Conservation (phyloP, 768 basidiomycete genomes). For the Mycena maculata region DNA sequence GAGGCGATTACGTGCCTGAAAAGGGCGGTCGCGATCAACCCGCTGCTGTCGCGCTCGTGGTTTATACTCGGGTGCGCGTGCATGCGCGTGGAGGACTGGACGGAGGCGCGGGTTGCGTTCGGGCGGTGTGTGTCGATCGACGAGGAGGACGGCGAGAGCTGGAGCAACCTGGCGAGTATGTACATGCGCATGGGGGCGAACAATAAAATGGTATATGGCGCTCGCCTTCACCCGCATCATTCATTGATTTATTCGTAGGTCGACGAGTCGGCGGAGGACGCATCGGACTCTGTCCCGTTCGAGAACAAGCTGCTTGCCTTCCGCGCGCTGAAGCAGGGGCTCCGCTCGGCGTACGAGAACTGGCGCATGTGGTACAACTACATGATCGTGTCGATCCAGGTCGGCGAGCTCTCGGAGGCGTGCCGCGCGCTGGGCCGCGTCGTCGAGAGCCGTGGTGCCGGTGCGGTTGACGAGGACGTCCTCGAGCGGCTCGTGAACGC, state of each 20-base stretch:
- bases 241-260: constrained; percentile 33
- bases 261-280: constrained; percentile 40
- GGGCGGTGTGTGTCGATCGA: constrained; percentile 89
- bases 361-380: constrained; percentile 99
- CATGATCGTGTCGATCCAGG: constrained; percentile 92
- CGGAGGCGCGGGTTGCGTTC: constrained; percentile 85
- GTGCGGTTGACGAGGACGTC: constrained; percentile 85
- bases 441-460: constrained; percentile 78
- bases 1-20: constrained; percentile 75
- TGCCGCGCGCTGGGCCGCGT: constrained; percentile 85
- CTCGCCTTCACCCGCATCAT: constrained; percentile 11
- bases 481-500: constrained; percentile 90
- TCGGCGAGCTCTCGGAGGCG: constrained; percentile 92
- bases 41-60: constrained; percentile 89
- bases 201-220: constrained; percentile 37
- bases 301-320: constrained; percentile 89
- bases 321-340: constrained; percentile 90
- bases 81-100: constrained; percentile 87
- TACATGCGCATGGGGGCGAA: constrained; percentile 83
- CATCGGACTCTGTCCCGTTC: constrained; percentile 70
- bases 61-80: constrained; percentile 95
- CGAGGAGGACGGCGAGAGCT: constrained; percentile 97
- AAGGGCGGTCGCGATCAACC: constrained; percentile 88
- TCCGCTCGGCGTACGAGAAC: constrained; percentile 86
- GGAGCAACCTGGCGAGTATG: constrained; percentile 96